phyloP scores from a whole-genome alignment of 108 stramenopile species.

The Skeletonema tropicum region DNA sequence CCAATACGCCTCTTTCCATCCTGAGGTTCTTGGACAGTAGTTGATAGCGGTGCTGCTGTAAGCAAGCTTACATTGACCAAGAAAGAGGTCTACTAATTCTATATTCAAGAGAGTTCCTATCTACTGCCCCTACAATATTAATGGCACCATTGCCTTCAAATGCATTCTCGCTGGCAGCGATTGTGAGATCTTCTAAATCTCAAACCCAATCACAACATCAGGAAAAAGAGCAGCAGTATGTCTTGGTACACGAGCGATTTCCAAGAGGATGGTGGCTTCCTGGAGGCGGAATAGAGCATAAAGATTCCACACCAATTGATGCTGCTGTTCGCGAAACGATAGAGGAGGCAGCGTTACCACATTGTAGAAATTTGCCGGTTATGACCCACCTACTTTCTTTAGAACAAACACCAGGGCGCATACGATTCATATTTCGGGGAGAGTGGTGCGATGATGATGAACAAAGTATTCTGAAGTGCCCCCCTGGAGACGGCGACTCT shows the following conservation, averaged over 20 bases:
- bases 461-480: constrained; percentile 9
- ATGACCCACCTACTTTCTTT: constrained; percentile 36
- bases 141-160: neutral
- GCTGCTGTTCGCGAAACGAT: constrained; percentile 25
- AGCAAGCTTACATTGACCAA: too few relatives aligned
- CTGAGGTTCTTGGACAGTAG: too few relatives aligned
- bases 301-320: constrained; percentile 19
- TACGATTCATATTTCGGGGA: constrained; percentile 23
- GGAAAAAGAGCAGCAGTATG: constrained; percentile 4
- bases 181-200: neutral
- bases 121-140: neutral
- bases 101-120: too few relatives aligned
- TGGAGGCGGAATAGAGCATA: constrained; percentile 15
- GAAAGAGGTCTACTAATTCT: too few relatives aligned
- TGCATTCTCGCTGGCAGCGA: neutral
- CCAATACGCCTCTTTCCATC: too few relatives aligned
- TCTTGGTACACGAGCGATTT: constrained; percentile 16
- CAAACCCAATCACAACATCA: neutral
- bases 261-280: constrained; percentile 25
- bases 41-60: too few relatives aligned
- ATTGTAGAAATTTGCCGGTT: neutral
- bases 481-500: constrained; percentile 17
- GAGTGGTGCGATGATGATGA: constrained; percentile 20
- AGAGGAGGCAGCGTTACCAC: constrained; percentile 9
- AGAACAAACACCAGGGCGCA: constrained; percentile 22